Conservation (phyloP, 768 basidiomycete genomes). For the Russula dissimulans region DNA sequence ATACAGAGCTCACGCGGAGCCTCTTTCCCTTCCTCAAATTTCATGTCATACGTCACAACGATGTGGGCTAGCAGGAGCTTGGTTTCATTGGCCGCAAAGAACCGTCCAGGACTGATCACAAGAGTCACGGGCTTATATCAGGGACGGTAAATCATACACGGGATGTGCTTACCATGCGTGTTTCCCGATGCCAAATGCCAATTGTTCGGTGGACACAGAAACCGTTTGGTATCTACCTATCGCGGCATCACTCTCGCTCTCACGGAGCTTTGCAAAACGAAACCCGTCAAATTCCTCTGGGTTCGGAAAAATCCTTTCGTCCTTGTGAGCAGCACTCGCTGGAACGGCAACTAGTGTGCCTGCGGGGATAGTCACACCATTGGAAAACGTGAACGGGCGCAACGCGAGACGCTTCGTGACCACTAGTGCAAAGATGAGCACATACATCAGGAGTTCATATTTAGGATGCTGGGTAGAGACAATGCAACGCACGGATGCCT, state of each 20-base stretch:
- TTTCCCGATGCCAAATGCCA: conserved; percentile 24
- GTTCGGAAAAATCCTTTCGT: conserved; percentile 22
- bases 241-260: conserved; percentile 20
- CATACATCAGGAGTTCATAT: too few relatives aligned
- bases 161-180: conserved; percentile 24
- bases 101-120: conserved; percentile 22
- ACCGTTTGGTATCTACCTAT: conserved; percentile 28
- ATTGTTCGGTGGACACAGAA: conserved; percentile 23
- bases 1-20: not conserved
- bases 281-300: conserved; percentile 32
- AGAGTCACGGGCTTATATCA: not conserved
- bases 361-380: too few relatives aligned
- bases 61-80: conserved; percentile 23
- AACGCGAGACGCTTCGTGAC: conserved; percentile 20
- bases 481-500: not conserved
- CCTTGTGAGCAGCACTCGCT: conserved; percentile 23
- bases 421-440: conserved; percentile 6
- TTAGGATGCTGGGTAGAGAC: not conserved
- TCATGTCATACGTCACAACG: conserved; percentile 23
- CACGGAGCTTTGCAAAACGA: conserved; percentile 32
- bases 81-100: conserved; percentile 22
- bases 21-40: conserved; percentile 18
- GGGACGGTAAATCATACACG: not conserved
- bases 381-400: conserved; percentile 20
- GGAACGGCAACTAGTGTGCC: conserved; percentile 23